A percentile compares a stretch with the other conserved stretches of the same genome.
Evolutionary conservation across 2,329 filamentous ascomycete species (phyloP).

Genomic region (Bipolaris zeicola): DNA sequence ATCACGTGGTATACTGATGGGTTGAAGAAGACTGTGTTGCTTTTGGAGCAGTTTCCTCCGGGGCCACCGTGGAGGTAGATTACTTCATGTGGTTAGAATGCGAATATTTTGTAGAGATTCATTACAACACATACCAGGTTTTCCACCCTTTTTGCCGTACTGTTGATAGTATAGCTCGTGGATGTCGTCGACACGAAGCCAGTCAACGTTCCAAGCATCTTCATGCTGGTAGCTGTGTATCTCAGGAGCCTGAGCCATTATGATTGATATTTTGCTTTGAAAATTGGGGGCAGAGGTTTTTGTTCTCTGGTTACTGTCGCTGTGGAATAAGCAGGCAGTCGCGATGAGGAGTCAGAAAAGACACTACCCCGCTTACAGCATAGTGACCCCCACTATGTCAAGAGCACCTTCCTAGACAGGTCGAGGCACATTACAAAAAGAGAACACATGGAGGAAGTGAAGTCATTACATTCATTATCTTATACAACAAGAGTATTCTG

Average conservation of each 20-base stretch:
- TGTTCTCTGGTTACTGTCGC: neutral
- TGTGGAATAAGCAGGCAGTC: neutral
- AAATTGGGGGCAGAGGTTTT: neutral
- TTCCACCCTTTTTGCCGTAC: conserved; percentile 48
- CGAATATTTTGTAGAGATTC: neutral
- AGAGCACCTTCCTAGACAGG: conserved; percentile 13
- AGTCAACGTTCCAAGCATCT: conserved; percentile 43
- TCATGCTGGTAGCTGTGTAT: conserved; percentile 39
- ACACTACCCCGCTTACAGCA: conserved; percentile 17
- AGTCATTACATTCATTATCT: neutral
- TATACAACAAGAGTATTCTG: neutral
- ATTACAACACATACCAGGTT: conserved; percentile 38
- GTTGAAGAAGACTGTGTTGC: conserved; percentile 52
- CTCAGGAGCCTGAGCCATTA: conserved; percentile 22
- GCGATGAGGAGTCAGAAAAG: conserved; percentile 7
- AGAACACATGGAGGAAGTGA: neutral
- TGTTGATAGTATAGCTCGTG: conserved; percentile 50
- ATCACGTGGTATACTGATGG: conserved; percentile 53
- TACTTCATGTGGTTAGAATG: conserved; percentile 25
- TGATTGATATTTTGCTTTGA: neutral
- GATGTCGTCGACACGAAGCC: conserved; percentile 41
- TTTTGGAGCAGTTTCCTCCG: conserved; percentile 45
- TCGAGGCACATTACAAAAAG: neutral
- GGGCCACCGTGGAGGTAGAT: conserved; percentile 56
- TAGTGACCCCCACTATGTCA: conserved; percentile 11